phyloP scores from a whole-genome alignment of 805 yeast species.

The Yarrowia alimentaria region DNA sequence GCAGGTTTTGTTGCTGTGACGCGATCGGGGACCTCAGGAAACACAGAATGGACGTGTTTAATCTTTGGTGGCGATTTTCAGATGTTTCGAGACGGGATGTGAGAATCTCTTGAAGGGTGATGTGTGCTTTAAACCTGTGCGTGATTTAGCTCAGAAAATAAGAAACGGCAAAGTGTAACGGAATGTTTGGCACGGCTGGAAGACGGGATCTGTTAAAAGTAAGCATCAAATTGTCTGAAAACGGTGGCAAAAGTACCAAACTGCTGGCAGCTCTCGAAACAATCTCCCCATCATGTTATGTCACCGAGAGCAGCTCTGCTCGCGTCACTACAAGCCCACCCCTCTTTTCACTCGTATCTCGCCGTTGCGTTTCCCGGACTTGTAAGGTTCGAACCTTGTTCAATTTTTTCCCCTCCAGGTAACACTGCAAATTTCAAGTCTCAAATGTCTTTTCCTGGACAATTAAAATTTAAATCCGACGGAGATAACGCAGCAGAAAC shows the following conservation, averaged over 20 bases:
- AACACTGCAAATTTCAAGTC: not conserved
- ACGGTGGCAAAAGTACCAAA: too few species aligned
- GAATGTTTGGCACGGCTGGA: slow-evolving; percentile 20
- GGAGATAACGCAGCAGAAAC: slow-evolving; percentile 18
- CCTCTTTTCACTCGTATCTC: slow-evolving; percentile 12
- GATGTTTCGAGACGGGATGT: not conserved
- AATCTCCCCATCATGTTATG: not conserved
- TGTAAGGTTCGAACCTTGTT: slow-evolving; percentile 2
- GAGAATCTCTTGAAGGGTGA: slow-evolving; percentile 3
- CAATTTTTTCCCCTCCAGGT: not conserved
- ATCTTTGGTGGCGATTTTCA: not conserved
- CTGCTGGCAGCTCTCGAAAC: too few species aligned
- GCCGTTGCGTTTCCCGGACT: slow-evolving; percentile 17
- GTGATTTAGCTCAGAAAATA: slow-evolving; percentile 25
- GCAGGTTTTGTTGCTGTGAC: not conserved
- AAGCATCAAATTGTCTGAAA: not conserved
- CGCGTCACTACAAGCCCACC: too few species aligned
- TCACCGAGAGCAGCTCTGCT: too few species aligned
- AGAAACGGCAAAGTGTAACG: slow-evolving; percentile 7
- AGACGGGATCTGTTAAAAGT: not conserved
- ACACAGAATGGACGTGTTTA: not conserved
- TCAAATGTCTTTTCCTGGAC: slow-evolving; percentile 8
- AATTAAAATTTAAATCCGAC: slow-evolving; percentile 14
- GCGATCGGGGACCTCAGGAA: not conserved
- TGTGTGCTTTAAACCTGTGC: slow-evolving; percentile 24